Percentiles rank a stretch among this genome's conserved stretches.
Evolutionary conservation across 1,284 basidiomycete species (phyloP).

Genomic region (Ganoderma leucocontextum): DNA sequence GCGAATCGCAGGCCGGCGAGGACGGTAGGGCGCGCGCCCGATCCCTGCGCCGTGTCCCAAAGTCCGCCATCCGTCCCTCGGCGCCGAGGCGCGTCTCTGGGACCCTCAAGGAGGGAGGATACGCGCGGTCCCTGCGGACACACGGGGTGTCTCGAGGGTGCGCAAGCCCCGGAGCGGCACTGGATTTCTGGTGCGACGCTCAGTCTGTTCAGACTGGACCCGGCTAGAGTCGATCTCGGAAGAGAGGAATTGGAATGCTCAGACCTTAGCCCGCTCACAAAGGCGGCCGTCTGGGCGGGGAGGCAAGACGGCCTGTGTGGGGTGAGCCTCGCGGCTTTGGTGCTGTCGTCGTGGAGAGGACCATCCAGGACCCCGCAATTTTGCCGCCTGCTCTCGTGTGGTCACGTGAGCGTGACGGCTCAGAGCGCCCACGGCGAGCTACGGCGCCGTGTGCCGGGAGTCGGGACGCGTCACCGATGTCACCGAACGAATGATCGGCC

Average conservation of each 20-base stretch:
- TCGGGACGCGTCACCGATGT: background rate
- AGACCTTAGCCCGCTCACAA: constrained; percentile 71
- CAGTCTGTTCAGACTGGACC: constrained; percentile 54
- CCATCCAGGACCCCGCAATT: constrained; percentile 6
- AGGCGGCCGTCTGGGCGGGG: constrained; percentile 35
- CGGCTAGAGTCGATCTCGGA: constrained; percentile 55
- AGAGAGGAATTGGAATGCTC: constrained; percentile 58
- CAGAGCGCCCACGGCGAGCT: background rate
- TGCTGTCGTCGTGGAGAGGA: constrained; percentile 43
- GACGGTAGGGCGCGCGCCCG: constrained; percentile 36
- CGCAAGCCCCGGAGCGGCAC: constrained; percentile 29
- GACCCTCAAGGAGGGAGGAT: constrained; percentile 31
- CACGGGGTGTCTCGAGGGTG: constrained; percentile 3
- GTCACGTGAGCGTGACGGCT: constrained; percentile 6
- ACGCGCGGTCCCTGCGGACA: constrained; percentile 3
- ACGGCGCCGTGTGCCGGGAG: too few relatives aligned
- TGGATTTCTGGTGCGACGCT: constrained; percentile 61
- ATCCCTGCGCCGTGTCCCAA: constrained; percentile 46
- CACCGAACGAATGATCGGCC: background rate
- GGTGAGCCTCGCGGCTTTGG: constrained; percentile 63
- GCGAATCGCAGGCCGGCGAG: constrained; percentile 26
- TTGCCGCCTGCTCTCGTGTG: background rate
- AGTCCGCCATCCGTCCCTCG: constrained; percentile 34
- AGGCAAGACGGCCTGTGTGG: constrained; percentile 46
- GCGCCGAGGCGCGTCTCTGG: constrained; percentile 40